phyloP scores from a whole-genome alignment of 495 filamentous ascomycete genomes.

The Amniculicola lignicola region DNA sequence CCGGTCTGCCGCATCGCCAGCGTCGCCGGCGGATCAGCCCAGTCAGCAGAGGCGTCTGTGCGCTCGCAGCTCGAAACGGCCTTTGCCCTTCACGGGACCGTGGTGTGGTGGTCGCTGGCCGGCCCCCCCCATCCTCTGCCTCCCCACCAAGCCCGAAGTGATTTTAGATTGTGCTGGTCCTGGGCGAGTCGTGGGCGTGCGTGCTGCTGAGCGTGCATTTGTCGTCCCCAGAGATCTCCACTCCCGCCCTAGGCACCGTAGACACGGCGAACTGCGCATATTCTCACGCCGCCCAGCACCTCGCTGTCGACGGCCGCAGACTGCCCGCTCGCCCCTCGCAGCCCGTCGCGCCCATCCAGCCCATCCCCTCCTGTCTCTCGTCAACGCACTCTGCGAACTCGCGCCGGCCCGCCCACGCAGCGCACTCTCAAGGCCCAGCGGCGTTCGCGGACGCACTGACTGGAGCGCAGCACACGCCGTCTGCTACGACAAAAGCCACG shows the following conservation, averaged over 20 bases:
- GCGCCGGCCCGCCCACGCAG: constrained; percentile 38
- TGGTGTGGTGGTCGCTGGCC: constrained; percentile 13
- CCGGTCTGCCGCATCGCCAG: constrained; percentile 17
- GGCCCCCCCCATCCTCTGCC: constrained; percentile 17
- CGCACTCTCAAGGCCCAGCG: constrained; percentile 1
- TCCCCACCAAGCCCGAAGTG: constrained; percentile 30
- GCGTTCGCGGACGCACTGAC: constrained; percentile 17
- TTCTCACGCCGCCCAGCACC: too few relatives aligned
- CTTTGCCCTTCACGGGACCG: constrained; percentile 27
- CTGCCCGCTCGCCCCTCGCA: too few relatives aligned
- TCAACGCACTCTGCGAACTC: constrained; percentile 33
- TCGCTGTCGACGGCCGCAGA: too few relatives aligned
- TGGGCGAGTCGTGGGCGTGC: constrained; percentile 27
- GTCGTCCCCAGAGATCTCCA: constrained; percentile 35
- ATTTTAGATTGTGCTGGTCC: constrained; percentile 34
- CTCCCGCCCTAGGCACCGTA: too few relatives aligned
- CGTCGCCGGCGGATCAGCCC: constrained; percentile 20
- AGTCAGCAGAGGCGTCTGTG: constrained; percentile 22
- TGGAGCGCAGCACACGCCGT: constrained; percentile 4
- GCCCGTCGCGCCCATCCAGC: too few relatives aligned
- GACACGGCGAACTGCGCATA: too few relatives aligned
- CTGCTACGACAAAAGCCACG: neutral
- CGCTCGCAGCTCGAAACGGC: constrained; percentile 24
- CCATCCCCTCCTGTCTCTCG: too few relatives aligned
- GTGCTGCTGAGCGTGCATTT: constrained; percentile 8